Base-by-base conservation (phyloP, 2,329 filamentous ascomycete species). In the Hymenoscyphus occultus region DNA sequence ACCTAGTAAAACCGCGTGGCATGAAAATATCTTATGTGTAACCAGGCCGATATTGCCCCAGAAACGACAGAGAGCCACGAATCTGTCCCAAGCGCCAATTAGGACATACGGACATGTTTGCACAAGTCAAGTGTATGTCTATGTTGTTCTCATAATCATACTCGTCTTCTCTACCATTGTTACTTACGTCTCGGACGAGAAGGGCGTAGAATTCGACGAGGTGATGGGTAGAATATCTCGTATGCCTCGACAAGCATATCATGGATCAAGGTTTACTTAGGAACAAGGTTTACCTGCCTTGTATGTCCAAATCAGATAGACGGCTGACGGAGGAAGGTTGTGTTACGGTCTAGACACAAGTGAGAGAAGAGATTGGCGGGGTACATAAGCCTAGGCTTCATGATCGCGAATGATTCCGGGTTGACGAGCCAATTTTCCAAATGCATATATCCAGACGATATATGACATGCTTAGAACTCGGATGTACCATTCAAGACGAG, bases 391-490 rank as follows among this genome's bases (percentile, higher is more conserved):
- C 42, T 6, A n/a, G 42, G 42, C 13, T n/a, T 45, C 5, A 6
- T 45, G 35, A 4, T 45, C 6, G 14, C 42, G n/a, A 45, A 45
- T 6, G n/a, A 45, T n/a, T 54, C 9, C 10, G 19, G 19, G 48
- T 19, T 28, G 48, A 13, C 19, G 22, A 28, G 22, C 6, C 45
- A 19, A 16, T 40, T 42, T 45, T n/a, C 16, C 32, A 19, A 40
- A 19, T 60, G 58, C 58, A 60, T 60, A 60, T 60, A 60, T 28
- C 58, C 58, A 60, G 22, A 60, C 58, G 39, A 60, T 32, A 13
- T 9, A 5, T 22, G 39, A 16, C 19, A 31, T 39, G 39, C 14
- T 7, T 51, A 51, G 28, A 39, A 60, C n/a, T 7, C n/a, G n/a
- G 35, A 19, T 45, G 14, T 45, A 59, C 7, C 31, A 42, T 39